Evolutionary conservation across 148 eudicot genomes (phyloP).

Genomic region (Cornus controversa): DNA sequence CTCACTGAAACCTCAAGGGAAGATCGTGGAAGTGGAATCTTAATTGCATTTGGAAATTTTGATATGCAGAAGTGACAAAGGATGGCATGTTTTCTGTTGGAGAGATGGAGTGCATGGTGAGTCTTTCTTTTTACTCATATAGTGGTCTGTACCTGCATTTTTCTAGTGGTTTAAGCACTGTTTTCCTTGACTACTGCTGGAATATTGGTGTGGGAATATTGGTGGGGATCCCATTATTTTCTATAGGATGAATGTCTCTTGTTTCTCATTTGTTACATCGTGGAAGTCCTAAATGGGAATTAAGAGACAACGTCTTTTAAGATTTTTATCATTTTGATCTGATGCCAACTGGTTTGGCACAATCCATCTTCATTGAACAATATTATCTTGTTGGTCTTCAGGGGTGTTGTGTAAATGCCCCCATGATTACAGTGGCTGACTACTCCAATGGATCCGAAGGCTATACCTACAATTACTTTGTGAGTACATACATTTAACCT

Average conservation of each 20-base stretch:
- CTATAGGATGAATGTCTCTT: background rate
- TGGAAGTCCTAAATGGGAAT: background rate
- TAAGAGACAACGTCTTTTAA: background rate
- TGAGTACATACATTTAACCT: conserved; percentile 29
- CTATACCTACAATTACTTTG: conserved; percentile 84
- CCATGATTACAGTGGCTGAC: conserved; percentile 97
- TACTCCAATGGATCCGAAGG: conserved; percentile 95
- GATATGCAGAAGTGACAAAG: conserved; percentile 80
- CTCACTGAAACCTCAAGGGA: background rate
- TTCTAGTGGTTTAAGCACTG: background rate
- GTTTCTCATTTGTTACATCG: background rate
- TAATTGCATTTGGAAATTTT: background rate
- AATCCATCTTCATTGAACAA: background rate
- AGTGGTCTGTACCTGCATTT: background rate
- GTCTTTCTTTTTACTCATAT: conserved; percentile 15
- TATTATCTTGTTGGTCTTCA: conserved; percentile 20
- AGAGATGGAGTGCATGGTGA: conserved; percentile 99
- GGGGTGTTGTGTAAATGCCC: conserved; percentile 99
- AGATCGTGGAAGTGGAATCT: conserved; percentile 4
- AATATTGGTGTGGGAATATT: background rate
- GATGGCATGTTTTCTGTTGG: conserved; percentile 98
- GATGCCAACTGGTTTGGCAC: background rate
- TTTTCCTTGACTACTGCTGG: background rate
- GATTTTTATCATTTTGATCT: conserved; percentile 5
- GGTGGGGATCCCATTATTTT: background rate